Base-by-base conservation (phyloP, 345 rosid genomes). In the Citrus unshiu region DNA sequence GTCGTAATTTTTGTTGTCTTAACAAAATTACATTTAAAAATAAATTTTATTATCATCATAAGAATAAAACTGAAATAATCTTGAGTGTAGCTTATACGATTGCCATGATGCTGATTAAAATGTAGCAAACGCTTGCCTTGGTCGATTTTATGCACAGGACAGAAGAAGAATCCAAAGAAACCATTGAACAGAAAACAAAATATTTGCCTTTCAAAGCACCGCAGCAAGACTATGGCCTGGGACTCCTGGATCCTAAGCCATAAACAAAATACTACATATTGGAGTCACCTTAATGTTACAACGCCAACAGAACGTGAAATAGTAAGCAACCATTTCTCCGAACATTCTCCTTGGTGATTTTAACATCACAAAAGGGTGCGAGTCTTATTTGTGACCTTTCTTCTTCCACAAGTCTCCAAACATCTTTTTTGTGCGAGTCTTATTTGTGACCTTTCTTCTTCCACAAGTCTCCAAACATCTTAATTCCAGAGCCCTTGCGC, bases 331-430 rank as follows among this genome's bases (percentile, higher is more conserved):
- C 85, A 79, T 80, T 85, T 83, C 68, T 59, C 78, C 37, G 13
- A 68, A 22, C 6, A 71, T 40, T 59, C 56, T 73, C 9, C n/a
- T 68, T 10, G 19, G 18, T 13, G 4, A 16, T 10, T 27, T 57
- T 4, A 14, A n/a, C 46, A n/a, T 27, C 6, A 27, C 73, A 51
- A 21, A 25, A 18, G 32, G 67, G 14, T 1, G 30, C 61, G 22
- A 67, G 73, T 58, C 73, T 86, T 85, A 95, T 80, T 92, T 93
- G 71, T 91, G 93, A 67, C 89, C 85, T 81, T 86, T 95, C 88
- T 83, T 95, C 82, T 78, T 95, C 98, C 98, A 95, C 81, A 93
- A 76, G 69, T 95, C 98, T 30, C 99, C 97, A 27, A 95, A 88
- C 97, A 87, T 89, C 74, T 87, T 93, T n/a, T n/a, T n/a, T n/a